Percentiles rank a stretch among this genome's conserved stretches.
Conservation (phyloP, 2,329 filamentous ascomycete species). For the Monosporascus sp. region DNA sequence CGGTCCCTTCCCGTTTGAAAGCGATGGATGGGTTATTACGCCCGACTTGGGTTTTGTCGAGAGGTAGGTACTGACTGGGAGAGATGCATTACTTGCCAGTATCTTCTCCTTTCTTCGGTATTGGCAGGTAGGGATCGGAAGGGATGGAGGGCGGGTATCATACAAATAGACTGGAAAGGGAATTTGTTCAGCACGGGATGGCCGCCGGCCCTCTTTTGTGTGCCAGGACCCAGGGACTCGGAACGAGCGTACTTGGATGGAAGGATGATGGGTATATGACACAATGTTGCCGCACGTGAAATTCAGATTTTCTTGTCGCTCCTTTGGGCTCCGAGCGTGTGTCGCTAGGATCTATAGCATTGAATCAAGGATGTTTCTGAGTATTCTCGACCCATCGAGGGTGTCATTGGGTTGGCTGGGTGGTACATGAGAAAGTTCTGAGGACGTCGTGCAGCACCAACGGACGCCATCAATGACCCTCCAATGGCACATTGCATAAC, state of each 20-base stretch:
- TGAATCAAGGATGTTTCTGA: slow-evolving; percentile 1
- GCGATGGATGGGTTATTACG: too few relatives aligned
- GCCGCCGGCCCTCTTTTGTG: neutral
- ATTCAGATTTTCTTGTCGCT: slow-evolving; percentile 11
- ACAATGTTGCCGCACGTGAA: slow-evolving; percentile 7
- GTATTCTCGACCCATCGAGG: too few relatives aligned
- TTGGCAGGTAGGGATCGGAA: slow-evolving; percentile 1
- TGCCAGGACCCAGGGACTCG: neutral
- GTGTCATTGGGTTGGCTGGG: too few relatives aligned
- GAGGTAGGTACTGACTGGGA: neutral
- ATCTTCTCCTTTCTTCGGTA: slow-evolving; percentile 1
- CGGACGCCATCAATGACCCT: too few relatives aligned
- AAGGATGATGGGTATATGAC: slow-evolving; percentile 13
- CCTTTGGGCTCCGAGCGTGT: slow-evolving; percentile 8
- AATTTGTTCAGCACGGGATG: neutral
- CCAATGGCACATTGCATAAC: neutral
- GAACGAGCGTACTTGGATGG: slow-evolving; percentile 4
- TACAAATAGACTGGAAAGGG: too few relatives aligned
- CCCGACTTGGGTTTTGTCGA: too few relatives aligned
- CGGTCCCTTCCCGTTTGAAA: slow-evolving; percentile 9
- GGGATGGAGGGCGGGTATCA: neutral
- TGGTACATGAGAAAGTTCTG: too few relatives aligned
- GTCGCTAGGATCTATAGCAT: slow-evolving; percentile 8
- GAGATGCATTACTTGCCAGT: neutral
- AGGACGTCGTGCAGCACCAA: too few relatives aligned